A percentile compares a stretch with the other conserved stretches of the same genome.
These are phyloP conservation scores for Escallonia rubra DNA, from an alignment of 129 eudicot genomes.

Conservation along the genomic window DNA sequence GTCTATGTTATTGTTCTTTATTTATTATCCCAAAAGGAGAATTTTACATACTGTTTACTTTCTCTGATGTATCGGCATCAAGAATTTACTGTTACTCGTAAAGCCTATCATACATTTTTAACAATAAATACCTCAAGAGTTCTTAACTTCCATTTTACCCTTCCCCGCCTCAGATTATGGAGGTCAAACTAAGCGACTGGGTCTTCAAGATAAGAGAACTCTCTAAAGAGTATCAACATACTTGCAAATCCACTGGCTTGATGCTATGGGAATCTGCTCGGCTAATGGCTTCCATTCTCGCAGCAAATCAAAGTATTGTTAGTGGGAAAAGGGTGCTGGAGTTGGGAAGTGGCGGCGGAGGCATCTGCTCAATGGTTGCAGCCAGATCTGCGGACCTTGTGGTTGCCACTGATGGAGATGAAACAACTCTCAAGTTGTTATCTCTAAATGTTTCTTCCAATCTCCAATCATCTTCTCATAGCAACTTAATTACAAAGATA, in stretches of 20 bases:
- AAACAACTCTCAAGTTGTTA: conserved; percentile 55
- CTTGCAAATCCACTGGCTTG: conserved; percentile 88
- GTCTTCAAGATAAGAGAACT: conserved; percentile 69
- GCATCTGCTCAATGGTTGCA: conserved; percentile 82
- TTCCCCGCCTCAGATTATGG: conserved; percentile 36
- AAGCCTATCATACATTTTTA: too few relatives aligned
- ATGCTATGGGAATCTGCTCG: conserved; percentile 99
- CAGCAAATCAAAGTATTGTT: conserved; percentile 61
- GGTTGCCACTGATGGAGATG: conserved; percentile 86
- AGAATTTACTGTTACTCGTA: too few relatives aligned
- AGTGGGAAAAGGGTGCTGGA: conserved; percentile 61
- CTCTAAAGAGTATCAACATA: conserved; percentile 84
- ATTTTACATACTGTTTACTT: too few relatives aligned
- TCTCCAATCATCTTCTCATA: conserved; percentile 36
- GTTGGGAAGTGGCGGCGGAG: conserved; percentile 74
- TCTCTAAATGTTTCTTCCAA: conserved; percentile 48
- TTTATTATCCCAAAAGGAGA: too few relatives aligned
- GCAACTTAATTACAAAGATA: conserved; percentile 33
- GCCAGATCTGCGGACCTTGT: conserved; percentile 62
- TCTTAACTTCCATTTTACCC: too few relatives aligned
- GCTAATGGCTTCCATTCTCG: conserved; percentile 82
- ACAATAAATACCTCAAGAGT: too few relatives aligned
- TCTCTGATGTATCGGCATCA: too few relatives aligned
- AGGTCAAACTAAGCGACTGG: conserved; percentile 44
- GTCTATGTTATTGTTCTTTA: too few relatives aligned